These are phyloP conservation scores for Fusarium miscanthi DNA, from an alignment of 2,329 filamentous ascomycete genomes.

Conservation along the genomic window DNA sequence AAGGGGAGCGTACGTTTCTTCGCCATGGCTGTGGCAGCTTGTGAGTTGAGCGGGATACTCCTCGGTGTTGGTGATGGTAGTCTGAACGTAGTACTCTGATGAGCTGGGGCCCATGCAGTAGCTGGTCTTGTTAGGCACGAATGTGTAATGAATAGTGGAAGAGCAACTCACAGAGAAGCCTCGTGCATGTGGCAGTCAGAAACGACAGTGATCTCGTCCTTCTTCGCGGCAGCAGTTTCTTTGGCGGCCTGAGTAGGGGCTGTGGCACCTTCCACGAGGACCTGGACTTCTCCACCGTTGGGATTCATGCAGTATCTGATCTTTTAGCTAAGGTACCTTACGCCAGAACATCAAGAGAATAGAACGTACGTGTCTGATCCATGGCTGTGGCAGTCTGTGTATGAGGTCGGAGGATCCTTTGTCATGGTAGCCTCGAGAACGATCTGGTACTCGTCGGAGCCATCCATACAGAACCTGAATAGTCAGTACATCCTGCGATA, in stretches of 20 bases:
- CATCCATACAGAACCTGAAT: constrained; percentile 37
- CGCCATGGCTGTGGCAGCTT: constrained; percentile 70
- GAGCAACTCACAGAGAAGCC: constrained; percentile 49
- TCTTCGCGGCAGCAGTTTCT: constrained; percentile 17
- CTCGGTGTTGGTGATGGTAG: constrained; percentile 63
- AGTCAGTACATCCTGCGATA: neutral
- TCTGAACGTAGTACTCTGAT: constrained; percentile 56
- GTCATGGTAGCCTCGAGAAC: constrained; percentile 33
- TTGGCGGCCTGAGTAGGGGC: constrained; percentile 16
- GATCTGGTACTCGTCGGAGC: constrained; percentile 38
- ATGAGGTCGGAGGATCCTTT: constrained; percentile 32
- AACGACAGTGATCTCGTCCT: constrained; percentile 49
- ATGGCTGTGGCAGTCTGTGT: constrained; percentile 42
- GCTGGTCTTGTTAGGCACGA: constrained; percentile 24
- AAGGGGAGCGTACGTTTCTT: constrained; percentile 59
- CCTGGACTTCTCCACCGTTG: constrained; percentile 41
- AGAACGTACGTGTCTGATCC: constrained; percentile 29
- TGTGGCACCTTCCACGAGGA: constrained; percentile 29
- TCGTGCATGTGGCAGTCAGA: constrained; percentile 55
- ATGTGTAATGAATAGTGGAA: rapidly evolving
- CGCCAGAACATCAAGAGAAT: rapidly evolving
- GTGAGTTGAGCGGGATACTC: constrained; percentile 70
- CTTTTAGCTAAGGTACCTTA: neutral
- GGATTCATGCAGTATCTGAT: constrained; percentile 42
- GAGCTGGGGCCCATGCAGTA: constrained; percentile 56